Evolutionary conservation across 2,329 filamentous ascomycete genomes (phyloP), one percentile per base, ranked within the genome.

Genomic region (Aspergillus japonicus): DNA sequence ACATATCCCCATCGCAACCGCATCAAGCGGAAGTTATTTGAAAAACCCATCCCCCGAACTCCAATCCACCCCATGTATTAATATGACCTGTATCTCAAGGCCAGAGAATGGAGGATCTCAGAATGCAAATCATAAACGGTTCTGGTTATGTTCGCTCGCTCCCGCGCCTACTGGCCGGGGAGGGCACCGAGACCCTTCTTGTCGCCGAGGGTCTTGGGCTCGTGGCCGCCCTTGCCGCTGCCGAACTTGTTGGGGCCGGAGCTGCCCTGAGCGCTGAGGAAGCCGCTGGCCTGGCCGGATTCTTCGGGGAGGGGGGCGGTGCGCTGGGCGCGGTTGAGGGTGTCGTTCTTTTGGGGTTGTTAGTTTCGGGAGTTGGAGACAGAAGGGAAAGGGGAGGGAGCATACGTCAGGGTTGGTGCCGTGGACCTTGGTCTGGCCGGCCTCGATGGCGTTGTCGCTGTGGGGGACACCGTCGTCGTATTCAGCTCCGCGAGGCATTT

Each of bases 401-500:
- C 69, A 14, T 68, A 74, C 74, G 39, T 66, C 68, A n/a, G 66
- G 57, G 58, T 70, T 71, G 31, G 62, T 67, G 33, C 76, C 76
- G 64, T 78, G 76, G 54, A 68, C 69, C 63, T 75, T 73, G 49
- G 62, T 73, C 33, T 67, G 33, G 21, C 71, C 74, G 52, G 65
- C 62, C 24, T 74, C 72, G 42, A 78, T 71, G 50, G 76, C 59
- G 68, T 78, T 78, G 66, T 78, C 74, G 65, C 70, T 71, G 56
- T 75, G 75, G 54, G 69, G 69, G 54, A 73, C n/a, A 54, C 68
- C 70, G 65, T 77, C 68, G 64, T 75, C 74, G 68, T 68, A 78
- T 24, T 77, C 71, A 50, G 74, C 73, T 65, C 76, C 75, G 68
- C 76, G 76, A 67, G 73, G 70, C 76, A 78, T 77, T 65, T 42